Base-by-base conservation (phyloP, 2,329 filamentous ascomycete genomes). In the Exophiala sp. region DNA sequence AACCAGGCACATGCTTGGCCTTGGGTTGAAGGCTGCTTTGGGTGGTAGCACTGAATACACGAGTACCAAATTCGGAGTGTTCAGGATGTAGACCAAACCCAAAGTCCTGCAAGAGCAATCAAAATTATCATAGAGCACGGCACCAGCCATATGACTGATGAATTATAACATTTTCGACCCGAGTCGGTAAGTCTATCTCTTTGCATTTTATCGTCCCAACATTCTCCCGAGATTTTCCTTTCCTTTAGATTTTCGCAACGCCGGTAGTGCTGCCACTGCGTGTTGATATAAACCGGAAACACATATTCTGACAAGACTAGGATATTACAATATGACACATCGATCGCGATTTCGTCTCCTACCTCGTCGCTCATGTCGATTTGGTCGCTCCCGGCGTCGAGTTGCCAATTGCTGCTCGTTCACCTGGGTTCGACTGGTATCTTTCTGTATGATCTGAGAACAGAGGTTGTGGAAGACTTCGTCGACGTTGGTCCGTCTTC, bases 401-500 rank as follows among this genome's bases (percentile, higher is more conserved):
- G 54, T 59, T 6, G 64, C 65, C 16, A 59, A 44, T 35, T 69
- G 66, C 58, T 68, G 63, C 21, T 68, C 64, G 46, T 63, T 63
- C 44, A 68, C 62, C 40, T 67, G 71, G 12, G 60, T 65, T 10
- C 69, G 66, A 53, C 72, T 66, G 35, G 71, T 63, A 57, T 92
- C 88, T 64, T 84, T 88, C 58, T 85, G 80, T 54, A 94, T 83
- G 73, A 95, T 90, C 70, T 94, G 89, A 56, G 88, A 81, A 67
- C 88, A 92, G 52, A 95, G 79, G 69, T 94, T 88, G 62, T 89
- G 75, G 71, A 95, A 96, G 43, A 91, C 89, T 69, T 95, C 91
- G 63, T 95, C 89, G 12, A 96, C 91, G 64, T 96, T 96, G 59
- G 87, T 88, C 66, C 86, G 79, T 63, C 88, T 85, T 60, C 91